Evolutionary conservation across 805 yeast species (phyloP), one percentile per base, ranked within the genome.

Genomic region (Saturnispora serradocipensis): DNA sequence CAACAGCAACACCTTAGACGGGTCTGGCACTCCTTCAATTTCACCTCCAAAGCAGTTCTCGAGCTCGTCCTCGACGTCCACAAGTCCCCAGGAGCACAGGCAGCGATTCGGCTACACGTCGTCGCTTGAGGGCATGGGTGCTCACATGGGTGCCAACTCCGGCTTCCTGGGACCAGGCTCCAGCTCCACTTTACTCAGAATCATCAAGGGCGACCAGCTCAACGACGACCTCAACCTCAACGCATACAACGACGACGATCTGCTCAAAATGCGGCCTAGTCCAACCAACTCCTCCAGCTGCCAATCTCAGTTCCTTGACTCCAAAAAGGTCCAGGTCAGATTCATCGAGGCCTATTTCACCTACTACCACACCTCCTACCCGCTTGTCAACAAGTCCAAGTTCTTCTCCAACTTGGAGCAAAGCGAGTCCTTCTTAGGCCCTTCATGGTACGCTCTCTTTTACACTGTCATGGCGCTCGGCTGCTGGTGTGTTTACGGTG

Each of bases 131-230:
- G 86, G 86, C 10, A 82, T 82, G 86, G 86, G 83, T 0, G 84
- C 82, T 1, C 73, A 77, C 46, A 56, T 56, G 6, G 77, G 81
- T 27, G 57, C 61, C 24, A 67, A 65, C 43, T 75, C 76, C 28
- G 88, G 88, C 0, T 82, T 79, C 60, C 78, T 78, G 56, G 89
- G 89, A 1, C 74, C 76, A 11, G 84, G 81, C 8, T 81, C 88
- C 4, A 72, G 80, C 53, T 75, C 83, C 2, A 77, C 78, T 7
- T 67, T 80, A 18, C 63, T 83, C 43, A 55, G 65, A 48, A 65
- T 65, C 7, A 62, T 65, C 63, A 67, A 63, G 52, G 67, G 67
- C 8, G 63, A 64, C 51, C 64, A 62, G 39, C 53, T 60, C n/a
- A 64, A 61, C 22, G 66, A 59, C 46, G 61, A 59, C 39, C 34